phyloP scores from a whole-genome alignment of 2,329 filamentous ascomycete genomes.

The Mycocentrospora acerina region DNA sequence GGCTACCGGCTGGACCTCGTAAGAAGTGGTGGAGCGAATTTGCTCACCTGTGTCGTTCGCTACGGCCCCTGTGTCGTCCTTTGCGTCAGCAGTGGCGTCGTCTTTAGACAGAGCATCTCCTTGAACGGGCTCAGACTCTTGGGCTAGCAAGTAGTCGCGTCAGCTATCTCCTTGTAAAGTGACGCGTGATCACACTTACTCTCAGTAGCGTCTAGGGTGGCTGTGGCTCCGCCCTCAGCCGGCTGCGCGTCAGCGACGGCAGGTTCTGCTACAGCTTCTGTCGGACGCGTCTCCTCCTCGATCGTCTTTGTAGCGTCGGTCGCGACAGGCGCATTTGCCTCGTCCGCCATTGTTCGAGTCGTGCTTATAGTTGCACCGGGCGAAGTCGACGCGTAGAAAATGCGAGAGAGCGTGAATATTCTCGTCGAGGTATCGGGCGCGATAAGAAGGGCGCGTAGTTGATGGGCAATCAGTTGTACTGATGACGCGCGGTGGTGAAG shows the following conservation, averaged over 20 bases:
- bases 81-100: conserved; percentile 28
- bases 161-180: conserved; percentile 10
- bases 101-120: conserved; percentile 18
- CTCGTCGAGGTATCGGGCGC: conserved; percentile 24
- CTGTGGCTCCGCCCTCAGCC: conserved; percentile 30
- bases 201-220: conserved; percentile 29
- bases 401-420: conserved; percentile 33
- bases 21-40: not conserved
- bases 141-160: conserved; percentile 22
- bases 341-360: conserved; percentile 40
- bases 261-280: conserved; percentile 28
- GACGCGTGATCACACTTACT: conserved; percentile 23
- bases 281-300: conserved; percentile 34
- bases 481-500: conserved; percentile 41
- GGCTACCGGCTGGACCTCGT: conserved; percentile 1
- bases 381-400: conserved; percentile 38
- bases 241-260: conserved; percentile 32
- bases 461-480: conserved; percentile 32
- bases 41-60: conserved; percentile 29
- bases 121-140: conserved; percentile 19
- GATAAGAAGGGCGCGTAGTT: conserved; percentile 28
- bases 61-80: conserved; percentile 20
- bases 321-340: conserved; percentile 28
- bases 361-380: conserved; percentile 37
- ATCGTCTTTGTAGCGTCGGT: conserved; percentile 29